Evolutionary conservation across 2,329 filamentous ascomycete species (phyloP), one percentile per base, ranked within the genome.

Genomic region (Colletotrichum cuscutae): DNA sequence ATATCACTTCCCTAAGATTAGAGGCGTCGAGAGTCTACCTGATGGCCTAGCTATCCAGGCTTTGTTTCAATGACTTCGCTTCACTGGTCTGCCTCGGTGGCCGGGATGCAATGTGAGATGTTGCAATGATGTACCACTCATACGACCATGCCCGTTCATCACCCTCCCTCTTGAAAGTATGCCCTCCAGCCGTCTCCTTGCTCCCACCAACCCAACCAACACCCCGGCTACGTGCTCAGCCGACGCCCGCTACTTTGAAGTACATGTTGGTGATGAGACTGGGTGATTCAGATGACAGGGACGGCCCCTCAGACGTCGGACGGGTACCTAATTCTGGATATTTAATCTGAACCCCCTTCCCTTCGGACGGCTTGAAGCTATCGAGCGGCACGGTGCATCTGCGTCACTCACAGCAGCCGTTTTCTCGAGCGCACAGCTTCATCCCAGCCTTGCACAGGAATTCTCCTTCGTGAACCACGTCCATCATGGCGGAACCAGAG

Each of bases 221-320:
- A 24, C 57, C 66, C 68, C 37, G 58, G 3, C 28, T 26, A 1
- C 19, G n/a, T 62, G 15, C 49, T 52, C 35, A 28, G 19, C 63
- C 46, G 63, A 67, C 46, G 56, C 63, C 58, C 64, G 32, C 28
- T 62, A 68, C 52, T 8, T 60, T 15, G 4, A n/a, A 57, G 52
- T 57, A 42, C 49, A 58, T 26, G 9, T 22, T 15, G 52, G 58
- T 19, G 49, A 37, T 22, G 68, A 42, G 52, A 30, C 52, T 53
- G 12, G 35, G n/a, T 26, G 62, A 13, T 42, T 49, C 15, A 8
- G 28, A 30, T 42, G 32, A 56, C n/a, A 22, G 28, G 28, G 60
- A 53, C 60, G 46, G 60, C 22, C 42, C 19, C 28, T 35, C 42
- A 12, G 7, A n/a, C 15, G 26, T 24, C 8, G 26, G 13, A 24